phyloP scores from a whole-genome alignment of 2,329 filamentous ascomycete genomes.

The Beauveria pseudobassiana region DNA sequence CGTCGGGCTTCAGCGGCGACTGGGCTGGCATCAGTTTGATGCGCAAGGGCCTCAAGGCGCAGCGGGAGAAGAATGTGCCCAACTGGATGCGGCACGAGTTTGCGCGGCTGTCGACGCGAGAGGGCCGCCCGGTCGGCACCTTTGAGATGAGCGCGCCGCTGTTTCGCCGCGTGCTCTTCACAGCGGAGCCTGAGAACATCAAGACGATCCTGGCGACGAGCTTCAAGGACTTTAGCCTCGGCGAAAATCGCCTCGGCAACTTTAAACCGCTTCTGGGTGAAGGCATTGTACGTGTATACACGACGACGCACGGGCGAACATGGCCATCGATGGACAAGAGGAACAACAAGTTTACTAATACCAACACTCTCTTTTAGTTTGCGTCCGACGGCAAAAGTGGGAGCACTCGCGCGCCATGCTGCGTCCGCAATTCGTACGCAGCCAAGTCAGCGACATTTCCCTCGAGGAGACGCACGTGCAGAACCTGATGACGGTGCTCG shows the following conservation, averaged over 20 bases:
- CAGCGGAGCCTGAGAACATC: slow-evolving; percentile 21
- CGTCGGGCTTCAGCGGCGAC: slow-evolving; percentile 11
- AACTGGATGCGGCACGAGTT: slow-evolving; percentile 6
- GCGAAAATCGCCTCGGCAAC: slow-evolving; percentile 18
- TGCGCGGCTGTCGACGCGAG: not conserved
- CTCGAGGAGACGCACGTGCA: slow-evolving; percentile 32
- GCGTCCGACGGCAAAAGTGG: slow-evolving; percentile 29
- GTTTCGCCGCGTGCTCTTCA: slow-evolving; percentile 16
- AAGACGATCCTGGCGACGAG: slow-evolving; percentile 21
- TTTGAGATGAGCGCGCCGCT: slow-evolving; percentile 14
- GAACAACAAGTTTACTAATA: not conserved
- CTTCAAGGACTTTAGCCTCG: slow-evolving; percentile 22
- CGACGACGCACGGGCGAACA: not conserved
- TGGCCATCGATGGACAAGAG: not conserved
- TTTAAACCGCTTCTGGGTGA: slow-evolving; percentile 35
- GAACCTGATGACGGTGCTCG: slow-evolving; percentile 21
- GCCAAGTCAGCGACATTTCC: slow-evolving; percentile 36
- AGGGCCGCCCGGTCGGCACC: slow-evolving; percentile 16
- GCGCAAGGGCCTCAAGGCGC: slow-evolving; percentile 11
- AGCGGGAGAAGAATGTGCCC: slow-evolving; percentile 15
- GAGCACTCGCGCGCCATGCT: slow-evolving; percentile 30
- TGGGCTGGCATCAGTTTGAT: slow-evolving; percentile 14
- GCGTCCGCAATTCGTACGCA: slow-evolving; percentile 32
- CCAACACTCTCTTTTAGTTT: slow-evolving; percentile 16
- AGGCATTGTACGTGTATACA: slow-evolving; percentile 24